phyloP scores from a whole-genome alignment of 768 basidiomycete genomes.

The Suillus americanus region DNA sequence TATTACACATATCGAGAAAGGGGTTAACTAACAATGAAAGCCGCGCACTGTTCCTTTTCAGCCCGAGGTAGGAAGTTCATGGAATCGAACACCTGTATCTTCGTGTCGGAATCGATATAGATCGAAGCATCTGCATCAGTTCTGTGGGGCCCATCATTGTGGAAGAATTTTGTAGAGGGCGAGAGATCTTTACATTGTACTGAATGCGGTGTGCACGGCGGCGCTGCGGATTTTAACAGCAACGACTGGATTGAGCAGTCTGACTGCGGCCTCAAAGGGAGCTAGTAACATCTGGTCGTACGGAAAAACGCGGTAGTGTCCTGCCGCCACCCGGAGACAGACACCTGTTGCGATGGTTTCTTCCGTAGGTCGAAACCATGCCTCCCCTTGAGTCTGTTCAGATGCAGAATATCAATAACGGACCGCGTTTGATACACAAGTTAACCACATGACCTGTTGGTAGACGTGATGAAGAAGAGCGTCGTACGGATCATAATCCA shows the following conservation, averaged over 20 bases:
- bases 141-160: constrained; percentile 32
- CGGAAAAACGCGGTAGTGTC: constrained; percentile 77
- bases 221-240: constrained; percentile 80
- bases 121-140: constrained; percentile 53
- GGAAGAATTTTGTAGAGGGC: constrained; percentile 18
- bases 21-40: constrained; percentile 67
- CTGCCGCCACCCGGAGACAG: constrained; percentile 66
- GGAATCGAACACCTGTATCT: constrained; percentile 81
- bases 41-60: constrained; percentile 89
- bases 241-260: constrained; percentile 75
- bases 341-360: constrained; percentile 78
- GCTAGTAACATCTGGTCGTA: constrained; percentile 74
- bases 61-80: constrained; percentile 68
- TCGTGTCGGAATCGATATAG: constrained; percentile 74
- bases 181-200: constrained; percentile 48
- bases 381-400: constrained; percentile 72
- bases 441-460: constrained; percentile 52
- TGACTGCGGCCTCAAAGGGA: constrained; percentile 78
- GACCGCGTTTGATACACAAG: neutral
- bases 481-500: constrained; percentile 81
- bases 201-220: constrained; percentile 77
- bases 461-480: constrained; percentile 80
- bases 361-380: constrained; percentile 83
- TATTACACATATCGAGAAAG: neutral
- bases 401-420: neutral